Evolutionary conservation across 345 rosid species (phyloP).

Genomic region (Dipteronia sinensis): DNA sequence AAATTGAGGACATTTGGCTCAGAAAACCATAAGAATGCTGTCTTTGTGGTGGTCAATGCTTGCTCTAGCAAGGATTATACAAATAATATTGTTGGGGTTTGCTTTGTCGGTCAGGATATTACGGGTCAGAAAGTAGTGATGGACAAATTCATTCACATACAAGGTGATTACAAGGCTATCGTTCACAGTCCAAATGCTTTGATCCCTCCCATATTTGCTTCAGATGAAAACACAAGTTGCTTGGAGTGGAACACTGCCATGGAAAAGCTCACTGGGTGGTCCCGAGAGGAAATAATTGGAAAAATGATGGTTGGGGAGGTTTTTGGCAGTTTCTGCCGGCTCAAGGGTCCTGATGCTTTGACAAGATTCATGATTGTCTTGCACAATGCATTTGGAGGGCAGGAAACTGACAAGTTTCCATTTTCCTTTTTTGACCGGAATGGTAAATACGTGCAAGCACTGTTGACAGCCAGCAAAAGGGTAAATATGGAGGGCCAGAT

Average conservation of each 20-base stretch:
- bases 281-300: slow-evolving; percentile 66
- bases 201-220: slow-evolving; percentile 97
- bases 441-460: slow-evolving; percentile 76
- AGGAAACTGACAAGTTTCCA: slow-evolving; percentile 80
- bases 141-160: slow-evolving; percentile 92
- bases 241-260: slow-evolving; percentile 97
- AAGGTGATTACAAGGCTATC: slow-evolving; percentile 92
- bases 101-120: slow-evolving; percentile 93
- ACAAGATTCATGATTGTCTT: slow-evolving; percentile 90
- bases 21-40: slow-evolving; percentile 59
- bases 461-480: slow-evolving; percentile 87
- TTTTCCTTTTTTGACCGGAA: slow-evolving; percentile 75
- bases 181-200: slow-evolving; percentile 89
- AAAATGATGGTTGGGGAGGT: slow-evolving; percentile 94
- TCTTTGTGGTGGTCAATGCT: slow-evolving; percentile 87
- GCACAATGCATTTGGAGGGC: slow-evolving; percentile 89
- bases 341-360: slow-evolving; percentile 87
- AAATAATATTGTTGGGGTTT: slow-evolving; percentile 88
- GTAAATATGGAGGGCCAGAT: slow-evolving; percentile 65
- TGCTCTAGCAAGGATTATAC: slow-evolving; percentile 93
- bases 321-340: slow-evolving; percentile 83
- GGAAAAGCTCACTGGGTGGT: slow-evolving; percentile 94
- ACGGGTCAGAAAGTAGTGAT: slow-evolving; percentile 89
- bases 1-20: slow-evolving; percentile 78
- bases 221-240: slow-evolving; percentile 90